Evolutionary conservation across 1,284 basidiomycete species (phyloP), one percentile per base, ranked within the genome.

Genomic region (Psilocybe mexicana): DNA sequence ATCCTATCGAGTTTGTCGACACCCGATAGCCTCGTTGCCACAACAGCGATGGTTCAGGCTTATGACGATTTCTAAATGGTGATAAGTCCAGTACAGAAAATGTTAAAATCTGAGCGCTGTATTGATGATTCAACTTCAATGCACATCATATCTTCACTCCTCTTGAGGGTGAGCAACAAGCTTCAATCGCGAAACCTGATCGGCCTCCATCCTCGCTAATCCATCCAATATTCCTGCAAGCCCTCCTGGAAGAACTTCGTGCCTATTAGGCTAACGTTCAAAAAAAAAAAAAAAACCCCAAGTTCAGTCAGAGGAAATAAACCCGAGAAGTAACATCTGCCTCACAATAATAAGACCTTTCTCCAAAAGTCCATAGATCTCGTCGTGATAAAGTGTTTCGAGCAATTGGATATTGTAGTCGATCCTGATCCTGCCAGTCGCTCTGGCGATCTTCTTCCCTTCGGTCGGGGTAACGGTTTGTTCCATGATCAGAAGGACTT

Each of bases 401-500:
- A 44, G 65, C 59, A 49, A 74, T 52, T 18, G 58, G 43, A 40
- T 66, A 55, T 68, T 69, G 69, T 11, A 61, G 72, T 10, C 55
- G 40, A 18, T 60, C 47, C 50, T 67, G 67, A 53, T n/a, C 6
- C 24, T 14, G 25, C 49, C 61, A 1, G 55, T 5, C 1, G 58
- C 38, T 24, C 40, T 36, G 23, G 49, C 25, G 26, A 58, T 36
- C 11, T 42, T 47, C 33, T 53, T 58, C 3, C 30, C 43, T 3
- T 60, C 50, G 3, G 55, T 30, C 3, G 26, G 8, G 11, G 45
- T 38, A 3, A 58, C 43, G 2, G 63, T 54, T 8, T 59, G 43
- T 6, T 67, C 61, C 30, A 78, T 63, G 6, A 68, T 61, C 60
- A 82, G 77, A 58, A 67, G 80, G n/a, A 73, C 74, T 26, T 76